A percentile compares a stretch with the other conserved stretches of the same genome.
phyloP scores from a whole-genome alignment of 2,329 filamentous ascomycete genomes.

The Xylaria sp. region DNA sequence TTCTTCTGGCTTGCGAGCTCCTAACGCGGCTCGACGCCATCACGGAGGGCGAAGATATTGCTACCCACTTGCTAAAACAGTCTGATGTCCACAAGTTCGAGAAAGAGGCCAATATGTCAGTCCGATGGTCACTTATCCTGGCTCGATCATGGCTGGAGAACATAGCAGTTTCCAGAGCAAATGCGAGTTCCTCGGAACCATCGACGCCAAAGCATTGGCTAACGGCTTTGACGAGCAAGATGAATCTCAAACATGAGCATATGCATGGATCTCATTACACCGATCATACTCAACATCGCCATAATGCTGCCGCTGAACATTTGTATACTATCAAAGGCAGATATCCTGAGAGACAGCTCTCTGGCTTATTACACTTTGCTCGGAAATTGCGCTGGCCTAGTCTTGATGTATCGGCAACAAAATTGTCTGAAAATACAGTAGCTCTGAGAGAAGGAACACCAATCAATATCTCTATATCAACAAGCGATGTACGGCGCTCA shows the following conservation, averaged over 20 bases:
- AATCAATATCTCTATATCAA: conserved; percentile 47
- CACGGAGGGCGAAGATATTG: conserved; percentile 63
- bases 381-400: conserved; percentile 67
- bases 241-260: conserved; percentile 50
- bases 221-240: conserved; percentile 61
- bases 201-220: conserved; percentile 55
- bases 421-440: conserved; percentile 55
- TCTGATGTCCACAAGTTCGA: conserved; percentile 66
- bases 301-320: conserved; percentile 40
- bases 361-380: conserved; percentile 68
- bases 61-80: conserved; percentile 56
- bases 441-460: conserved; percentile 50
- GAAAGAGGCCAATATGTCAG: conserved; percentile 63
- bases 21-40: conserved; percentile 68
- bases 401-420: conserved; percentile 56
- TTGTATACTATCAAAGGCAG: conserved; percentile 60
- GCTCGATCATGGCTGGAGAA: conserved; percentile 72
- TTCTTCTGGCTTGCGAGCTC: conserved; percentile 69
- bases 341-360: conserved; percentile 63
- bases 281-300: conserved; percentile 46
- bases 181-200: conserved; percentile 43
- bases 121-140: conserved; percentile 70
- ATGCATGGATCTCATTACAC: conserved; percentile 44
- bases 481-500: conserved; percentile 46
- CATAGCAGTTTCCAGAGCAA: conserved; percentile 60